Percentiles rank a stretch among this genome's conserved stretches.
These are phyloP conservation scores for Trichoderma asperellum DNA, from an alignment of 2,329 filamentous ascomycete genomes.

Conservation along the genomic window DNA sequence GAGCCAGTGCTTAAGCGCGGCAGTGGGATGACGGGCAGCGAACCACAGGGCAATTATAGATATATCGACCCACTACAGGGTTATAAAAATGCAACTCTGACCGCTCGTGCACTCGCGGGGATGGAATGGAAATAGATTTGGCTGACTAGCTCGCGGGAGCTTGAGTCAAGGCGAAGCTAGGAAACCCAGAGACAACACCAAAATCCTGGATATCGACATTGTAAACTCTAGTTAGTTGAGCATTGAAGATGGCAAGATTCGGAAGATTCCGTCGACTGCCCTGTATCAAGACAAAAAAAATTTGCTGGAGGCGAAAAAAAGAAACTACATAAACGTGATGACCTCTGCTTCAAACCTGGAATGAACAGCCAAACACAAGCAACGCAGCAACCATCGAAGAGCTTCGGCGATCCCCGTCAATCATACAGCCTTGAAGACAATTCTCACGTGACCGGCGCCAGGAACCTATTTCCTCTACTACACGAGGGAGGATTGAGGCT, in stretches of 20 bases:
- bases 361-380: background rate
- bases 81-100: background rate
- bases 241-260: background rate
- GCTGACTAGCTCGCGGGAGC: background rate
- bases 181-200: background rate
- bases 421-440: background rate
- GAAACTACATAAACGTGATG: background rate
- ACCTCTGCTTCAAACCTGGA: background rate
- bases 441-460: slow-evolving; percentile 6
- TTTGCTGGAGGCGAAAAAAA: background rate
- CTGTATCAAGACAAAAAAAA: background rate
- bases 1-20: background rate
- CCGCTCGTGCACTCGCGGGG: background rate
- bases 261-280: background rate
- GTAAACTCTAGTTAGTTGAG: background rate
- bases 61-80: background rate
- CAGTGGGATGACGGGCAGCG: background rate
- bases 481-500: slow-evolving; percentile 24
- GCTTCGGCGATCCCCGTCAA: background rate
- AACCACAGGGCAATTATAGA: background rate
- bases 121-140: background rate
- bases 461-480: background rate
- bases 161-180: background rate
- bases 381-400: background rate
- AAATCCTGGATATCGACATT: background rate